Conservation (phyloP, 1,284 basidiomycete species). For the Golubevia sp. region DNA sequence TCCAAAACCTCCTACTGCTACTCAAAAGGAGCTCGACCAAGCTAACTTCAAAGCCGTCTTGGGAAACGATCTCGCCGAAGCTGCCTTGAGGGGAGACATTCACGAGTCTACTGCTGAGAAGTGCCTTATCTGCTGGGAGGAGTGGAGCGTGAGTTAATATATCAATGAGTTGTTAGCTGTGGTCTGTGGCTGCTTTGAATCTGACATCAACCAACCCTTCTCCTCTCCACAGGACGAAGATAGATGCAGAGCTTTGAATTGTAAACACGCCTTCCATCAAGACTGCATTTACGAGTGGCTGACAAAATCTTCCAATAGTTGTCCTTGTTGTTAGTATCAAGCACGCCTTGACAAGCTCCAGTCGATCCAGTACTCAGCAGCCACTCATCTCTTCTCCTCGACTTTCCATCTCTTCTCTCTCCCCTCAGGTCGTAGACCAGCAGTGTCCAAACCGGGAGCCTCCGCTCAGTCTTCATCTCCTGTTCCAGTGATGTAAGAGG, state of each 20-base stretch:
- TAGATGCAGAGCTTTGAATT: slow-evolving; percentile 38
- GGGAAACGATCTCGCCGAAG: slow-evolving; percentile 21
- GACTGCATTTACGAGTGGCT: slow-evolving; percentile 32
- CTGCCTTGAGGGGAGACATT: slow-evolving; percentile 24
- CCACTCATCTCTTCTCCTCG: too few species aligned
- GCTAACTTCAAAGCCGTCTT: slow-evolving; percentile 29
- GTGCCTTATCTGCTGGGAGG: slow-evolving; percentile 52
- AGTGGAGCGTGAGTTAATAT: slow-evolving; percentile 23
- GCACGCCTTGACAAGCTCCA: too few species aligned
- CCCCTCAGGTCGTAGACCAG: too few species aligned
- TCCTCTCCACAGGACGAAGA: slow-evolving; percentile 38
- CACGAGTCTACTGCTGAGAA: slow-evolving; percentile 52
- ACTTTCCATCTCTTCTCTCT: too few species aligned
- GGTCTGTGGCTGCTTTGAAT: background rate
- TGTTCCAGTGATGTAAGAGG: too few species aligned
- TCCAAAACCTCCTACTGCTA: slow-evolving; percentile 40
- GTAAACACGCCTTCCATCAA: slow-evolving; percentile 49
- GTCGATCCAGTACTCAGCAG: too few species aligned
- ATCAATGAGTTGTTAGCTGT: background rate
- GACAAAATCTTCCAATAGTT: slow-evolving; percentile 3
- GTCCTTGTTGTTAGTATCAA: slow-evolving; percentile 12
- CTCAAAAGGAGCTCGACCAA: slow-evolving; percentile 41
- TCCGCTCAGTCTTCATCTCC: too few species aligned
- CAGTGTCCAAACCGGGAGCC: too few species aligned
- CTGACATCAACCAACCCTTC: too few species aligned